phyloP scores from a whole-genome alignment of 805 yeast genomes.

The Kazachstania kunashirensis region DNA sequence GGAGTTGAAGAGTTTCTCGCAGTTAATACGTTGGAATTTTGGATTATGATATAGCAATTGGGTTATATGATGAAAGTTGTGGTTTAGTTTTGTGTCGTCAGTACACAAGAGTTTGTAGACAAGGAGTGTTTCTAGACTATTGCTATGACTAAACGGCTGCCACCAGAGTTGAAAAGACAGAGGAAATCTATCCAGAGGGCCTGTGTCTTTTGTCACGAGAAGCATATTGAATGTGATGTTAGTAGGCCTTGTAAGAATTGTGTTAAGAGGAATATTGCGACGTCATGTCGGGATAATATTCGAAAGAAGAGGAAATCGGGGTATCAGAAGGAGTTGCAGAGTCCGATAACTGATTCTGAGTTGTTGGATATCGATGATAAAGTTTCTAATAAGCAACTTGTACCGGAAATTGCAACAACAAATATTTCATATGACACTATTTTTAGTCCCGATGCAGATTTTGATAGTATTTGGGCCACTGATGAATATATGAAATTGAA shows the following conservation, averaged over 20 bases:
- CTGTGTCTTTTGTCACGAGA: constrained; percentile 61
- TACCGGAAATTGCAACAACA: too few relatives aligned
- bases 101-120: too few relatives aligned
- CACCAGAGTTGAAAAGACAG: constrained; percentile 41
- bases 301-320: constrained; percentile 3
- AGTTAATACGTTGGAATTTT: too few relatives aligned
- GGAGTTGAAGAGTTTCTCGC: too few relatives aligned
- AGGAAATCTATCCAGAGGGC: constrained; percentile 61
- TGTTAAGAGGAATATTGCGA: constrained; percentile 47
- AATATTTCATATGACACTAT: not conserved
- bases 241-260: constrained; percentile 67
- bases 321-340: not conserved
- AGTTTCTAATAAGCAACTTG: too few relatives aligned
- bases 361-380: too few relatives aligned
- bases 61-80: too few relatives aligned
- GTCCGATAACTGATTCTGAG: not conserved
- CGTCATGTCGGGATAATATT: constrained; percentile 42
- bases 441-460: constrained; percentile 12
- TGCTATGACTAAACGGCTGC: constrained; percentile 8
- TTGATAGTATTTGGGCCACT: constrained; percentile 48
- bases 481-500: constrained; percentile 20
- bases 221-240: constrained; percentile 62
- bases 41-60: too few relatives aligned
- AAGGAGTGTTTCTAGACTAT: too few relatives aligned
- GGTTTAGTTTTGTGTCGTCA: too few relatives aligned